These are phyloP conservation scores for Hyaloperonospora brassicae DNA, from an alignment of 352 stramenopile species.

Conservation along the genomic window DNA sequence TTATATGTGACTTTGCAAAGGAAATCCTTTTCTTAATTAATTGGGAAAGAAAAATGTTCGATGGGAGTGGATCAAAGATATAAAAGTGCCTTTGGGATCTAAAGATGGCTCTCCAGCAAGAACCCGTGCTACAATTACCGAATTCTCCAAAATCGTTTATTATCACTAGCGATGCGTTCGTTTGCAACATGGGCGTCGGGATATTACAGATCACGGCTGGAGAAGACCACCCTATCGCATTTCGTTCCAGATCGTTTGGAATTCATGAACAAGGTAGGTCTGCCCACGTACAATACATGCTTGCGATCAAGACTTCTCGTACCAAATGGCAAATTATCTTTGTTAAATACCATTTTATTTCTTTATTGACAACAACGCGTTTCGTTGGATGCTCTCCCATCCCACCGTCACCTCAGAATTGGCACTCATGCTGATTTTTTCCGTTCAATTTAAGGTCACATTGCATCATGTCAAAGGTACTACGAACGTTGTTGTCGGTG, in stretches of 20 bases:
- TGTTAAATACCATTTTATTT: too few relatives aligned
- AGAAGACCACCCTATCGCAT: conserved; percentile 25
- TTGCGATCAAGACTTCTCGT: background rate
- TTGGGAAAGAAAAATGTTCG: conserved; percentile 15
- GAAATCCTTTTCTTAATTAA: too few relatives aligned
- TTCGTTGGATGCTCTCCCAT: too few relatives aligned
- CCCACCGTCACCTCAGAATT: too few relatives aligned
- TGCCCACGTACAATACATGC: background rate
- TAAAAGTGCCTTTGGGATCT: conserved; percentile 10
- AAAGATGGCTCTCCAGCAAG: conserved; percentile 13
- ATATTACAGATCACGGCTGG: conserved; percentile 1
- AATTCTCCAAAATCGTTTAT: conserved; percentile 15
- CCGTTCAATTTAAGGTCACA: too few relatives aligned
- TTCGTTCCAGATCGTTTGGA: conserved; percentile 9
- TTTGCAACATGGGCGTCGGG: conserved; percentile 6
- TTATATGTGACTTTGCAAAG: conserved; percentile 21
- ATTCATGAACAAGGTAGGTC: background rate
- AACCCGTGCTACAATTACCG: conserved; percentile 9
- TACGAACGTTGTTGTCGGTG: too few relatives aligned
- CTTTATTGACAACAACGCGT: too few relatives aligned
- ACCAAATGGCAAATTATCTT: too few relatives aligned
- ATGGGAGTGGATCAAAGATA: conserved; percentile 12
- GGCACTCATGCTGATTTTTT: too few relatives aligned
- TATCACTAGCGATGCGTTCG: background rate
- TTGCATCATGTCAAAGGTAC: too few relatives aligned